Percentiles rank a stretch among this genome's conserved stretches.
These are phyloP conservation scores for Sporisorium sorghi DNA, from an alignment of 1,284 basidiomycete species.

Conservation along the genomic window DNA sequence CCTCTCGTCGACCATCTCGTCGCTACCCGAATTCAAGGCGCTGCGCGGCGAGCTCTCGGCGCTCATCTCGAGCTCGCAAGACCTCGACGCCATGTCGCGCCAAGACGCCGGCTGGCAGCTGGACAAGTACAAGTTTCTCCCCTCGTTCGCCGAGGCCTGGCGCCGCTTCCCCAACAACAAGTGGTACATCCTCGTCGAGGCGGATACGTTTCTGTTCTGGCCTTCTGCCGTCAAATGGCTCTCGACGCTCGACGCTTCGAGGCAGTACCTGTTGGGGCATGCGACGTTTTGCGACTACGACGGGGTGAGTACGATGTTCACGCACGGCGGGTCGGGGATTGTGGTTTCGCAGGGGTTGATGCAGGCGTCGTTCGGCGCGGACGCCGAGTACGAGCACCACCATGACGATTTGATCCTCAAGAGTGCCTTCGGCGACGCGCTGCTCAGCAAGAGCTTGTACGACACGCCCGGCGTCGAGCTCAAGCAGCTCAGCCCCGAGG, in stretches of 20 bases:
- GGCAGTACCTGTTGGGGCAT: constrained; percentile 40
- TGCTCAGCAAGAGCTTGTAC: constrained; percentile 46
- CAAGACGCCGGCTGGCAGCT: constrained; percentile 48
- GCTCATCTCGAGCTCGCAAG: constrained; percentile 18
- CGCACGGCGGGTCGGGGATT: constrained; percentile 47
- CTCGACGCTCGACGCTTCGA: not conserved
- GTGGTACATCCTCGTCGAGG: constrained; percentile 56
- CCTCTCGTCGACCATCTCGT: constrained; percentile 23
- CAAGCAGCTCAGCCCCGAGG: constrained; percentile 18
- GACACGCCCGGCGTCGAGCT: constrained; percentile 17
- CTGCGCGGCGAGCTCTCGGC: constrained; percentile 20
- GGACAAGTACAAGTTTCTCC: constrained; percentile 58
- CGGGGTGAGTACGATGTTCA: constrained; percentile 29
- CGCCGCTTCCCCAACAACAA: constrained; percentile 28
- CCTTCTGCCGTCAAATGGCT: constrained; percentile 40
- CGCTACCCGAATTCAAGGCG: constrained; percentile 15
- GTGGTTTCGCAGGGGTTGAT: constrained; percentile 29
- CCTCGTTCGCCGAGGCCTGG: constrained; percentile 41
- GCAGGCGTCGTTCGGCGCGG: constrained; percentile 30
- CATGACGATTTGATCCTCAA: constrained; percentile 30
- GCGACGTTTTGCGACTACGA: constrained; percentile 41
- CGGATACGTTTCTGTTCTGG: constrained; percentile 56
- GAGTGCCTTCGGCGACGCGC: constrained; percentile 44
- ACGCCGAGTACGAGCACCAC: constrained; percentile 30
- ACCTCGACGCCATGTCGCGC: constrained; percentile 11